Conservation (phyloP, 2,329 filamentous ascomycete species). For the Colletotrichum gloeosporioides region DNA sequence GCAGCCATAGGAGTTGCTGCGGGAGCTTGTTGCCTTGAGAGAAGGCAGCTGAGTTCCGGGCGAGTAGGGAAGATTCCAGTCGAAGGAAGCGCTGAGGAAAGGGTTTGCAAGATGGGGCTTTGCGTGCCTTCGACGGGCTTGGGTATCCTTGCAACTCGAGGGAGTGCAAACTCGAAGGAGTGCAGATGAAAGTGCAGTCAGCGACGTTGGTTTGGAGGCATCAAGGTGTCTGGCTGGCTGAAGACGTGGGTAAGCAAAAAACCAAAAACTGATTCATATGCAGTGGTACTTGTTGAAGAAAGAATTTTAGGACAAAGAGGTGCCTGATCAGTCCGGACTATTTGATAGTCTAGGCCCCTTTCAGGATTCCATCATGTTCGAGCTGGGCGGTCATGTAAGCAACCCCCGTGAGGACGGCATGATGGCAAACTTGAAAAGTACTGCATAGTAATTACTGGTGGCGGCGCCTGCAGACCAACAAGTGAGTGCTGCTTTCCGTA, state of each 20-base stretch:
- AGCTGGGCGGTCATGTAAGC: background rate
- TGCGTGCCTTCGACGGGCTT: background rate
- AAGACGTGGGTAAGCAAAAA: background rate
- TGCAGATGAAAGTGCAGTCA: background rate
- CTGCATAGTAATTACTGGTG: background rate
- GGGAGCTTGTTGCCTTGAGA: background rate
- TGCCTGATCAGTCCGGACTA: slow-evolving; percentile 1
- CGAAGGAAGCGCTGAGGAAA: background rate
- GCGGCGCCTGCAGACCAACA: background rate
- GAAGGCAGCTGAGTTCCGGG: background rate
- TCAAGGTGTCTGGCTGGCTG: background rate
- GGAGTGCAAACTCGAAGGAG: background rate
- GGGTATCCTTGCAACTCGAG: background rate
- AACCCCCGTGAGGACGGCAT: background rate
- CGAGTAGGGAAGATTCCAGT: background rate
- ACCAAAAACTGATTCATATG: background rate
- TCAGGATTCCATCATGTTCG: background rate
- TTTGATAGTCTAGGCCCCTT: background rate
- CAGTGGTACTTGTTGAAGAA: background rate
- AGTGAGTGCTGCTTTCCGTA: background rate
- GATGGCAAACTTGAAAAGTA: background rate
- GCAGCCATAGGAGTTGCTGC: background rate
- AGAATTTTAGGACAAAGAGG: background rate
- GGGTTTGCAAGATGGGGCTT: background rate
- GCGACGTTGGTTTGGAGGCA: background rate